Base-by-base conservation (phyloP, 2,329 filamentous ascomycete species). In the Penicillium sp. region DNA sequence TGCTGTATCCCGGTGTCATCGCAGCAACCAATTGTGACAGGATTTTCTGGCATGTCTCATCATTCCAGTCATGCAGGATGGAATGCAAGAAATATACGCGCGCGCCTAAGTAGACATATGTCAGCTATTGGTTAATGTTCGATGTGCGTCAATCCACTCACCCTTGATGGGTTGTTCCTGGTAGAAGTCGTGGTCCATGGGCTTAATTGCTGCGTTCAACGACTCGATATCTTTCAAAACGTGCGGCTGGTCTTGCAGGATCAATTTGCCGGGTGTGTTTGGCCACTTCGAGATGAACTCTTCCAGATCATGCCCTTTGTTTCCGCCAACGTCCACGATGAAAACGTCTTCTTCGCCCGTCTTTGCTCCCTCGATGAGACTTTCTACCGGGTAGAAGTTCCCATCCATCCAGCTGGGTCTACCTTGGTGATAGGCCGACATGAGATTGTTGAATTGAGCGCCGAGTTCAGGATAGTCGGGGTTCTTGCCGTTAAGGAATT, bases 1-100 rank as follows among this genome's bases (percentile, higher is more conserved):
- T 60, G 0, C 76, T 78, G 6, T 74, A 51, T n/a, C 49, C 68
- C 0, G 63, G 54, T 1, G 59, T 65, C 66, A 79, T 70, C 2
- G 76, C 77, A 2, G 65, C 54, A 1, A 64, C 61, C 2, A 75
- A 62, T 13, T 71, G 62, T 13, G 66, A 64, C 3, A 70, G 42
- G 36, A 68, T 66, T 48, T 60, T 35, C 8, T 53, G 45, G 19
- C 58, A 60, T 19, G 64, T 57, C 23, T 61, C 61, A 39, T 70
- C 68, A 19, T 60, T 53, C 60, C 62, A 70, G 52, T 70, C 64
- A 48, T 72, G 68, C 27, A 72, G 27, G 27, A 70, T 55, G 17
- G 48, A 65, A 6, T 66, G 66, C 19, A 72, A 53, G 44, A 67
- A 70, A 57, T 70, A 71, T 44, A 57, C 49, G 35, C 50, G 55